These are phyloP conservation scores for Trichoderma polysporum DNA, from an alignment of 2,329 filamentous ascomycete species.

Conservation along the genomic window DNA sequence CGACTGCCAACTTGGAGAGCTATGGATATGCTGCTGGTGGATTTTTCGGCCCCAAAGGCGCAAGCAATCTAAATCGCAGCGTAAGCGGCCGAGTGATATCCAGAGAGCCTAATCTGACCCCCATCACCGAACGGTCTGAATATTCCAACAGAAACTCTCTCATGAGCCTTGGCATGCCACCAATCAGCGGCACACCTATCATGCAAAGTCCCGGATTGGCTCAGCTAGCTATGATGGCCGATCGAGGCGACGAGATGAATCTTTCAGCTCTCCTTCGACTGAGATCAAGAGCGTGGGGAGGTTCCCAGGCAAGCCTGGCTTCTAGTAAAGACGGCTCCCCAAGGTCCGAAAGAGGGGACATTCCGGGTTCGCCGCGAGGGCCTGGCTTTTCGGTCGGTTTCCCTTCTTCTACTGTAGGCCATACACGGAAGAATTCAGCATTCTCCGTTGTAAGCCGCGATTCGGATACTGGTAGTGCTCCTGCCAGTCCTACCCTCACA, in stretches of 20 bases:
- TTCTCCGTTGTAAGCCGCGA: slow-evolving; percentile 51
- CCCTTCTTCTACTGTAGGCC: slow-evolving; percentile 27
- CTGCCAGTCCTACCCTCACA: slow-evolving; percentile 53
- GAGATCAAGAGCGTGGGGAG: slow-evolving; percentile 75
- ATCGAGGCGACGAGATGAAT: slow-evolving; percentile 63
- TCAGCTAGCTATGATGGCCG: slow-evolving; percentile 68
- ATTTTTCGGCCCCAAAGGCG: slow-evolving; percentile 77
- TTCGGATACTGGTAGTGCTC: slow-evolving; percentile 47
- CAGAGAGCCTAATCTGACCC: slow-evolving; percentile 87
- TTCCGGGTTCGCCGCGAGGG: slow-evolving; percentile 44
- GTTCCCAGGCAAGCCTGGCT: slow-evolving; percentile 71
- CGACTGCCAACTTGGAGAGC: slow-evolving; percentile 32
- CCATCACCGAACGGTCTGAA: slow-evolving; percentile 93
- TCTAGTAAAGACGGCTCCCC: slow-evolving; percentile 54
- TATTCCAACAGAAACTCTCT: slow-evolving; percentile 94
- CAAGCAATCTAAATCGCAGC: slow-evolving; percentile 56
- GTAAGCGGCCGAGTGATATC: slow-evolving; percentile 73
- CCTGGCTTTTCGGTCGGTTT: slow-evolving; percentile 17
- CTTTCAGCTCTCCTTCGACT: slow-evolving; percentile 71
- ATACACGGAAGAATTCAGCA: slow-evolving; percentile 50
- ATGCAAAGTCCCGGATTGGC: slow-evolving; percentile 72
- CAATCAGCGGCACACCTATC: slow-evolving; percentile 39
- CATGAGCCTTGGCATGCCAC: slow-evolving; percentile 61
- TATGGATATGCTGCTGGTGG: slow-evolving; percentile 75
- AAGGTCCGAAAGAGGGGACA: slow-evolving; percentile 49